These are phyloP conservation scores for Candida buenavistaensis DNA, from an alignment of 1,139 yeast genomes.

Conservation along the genomic window DNA sequence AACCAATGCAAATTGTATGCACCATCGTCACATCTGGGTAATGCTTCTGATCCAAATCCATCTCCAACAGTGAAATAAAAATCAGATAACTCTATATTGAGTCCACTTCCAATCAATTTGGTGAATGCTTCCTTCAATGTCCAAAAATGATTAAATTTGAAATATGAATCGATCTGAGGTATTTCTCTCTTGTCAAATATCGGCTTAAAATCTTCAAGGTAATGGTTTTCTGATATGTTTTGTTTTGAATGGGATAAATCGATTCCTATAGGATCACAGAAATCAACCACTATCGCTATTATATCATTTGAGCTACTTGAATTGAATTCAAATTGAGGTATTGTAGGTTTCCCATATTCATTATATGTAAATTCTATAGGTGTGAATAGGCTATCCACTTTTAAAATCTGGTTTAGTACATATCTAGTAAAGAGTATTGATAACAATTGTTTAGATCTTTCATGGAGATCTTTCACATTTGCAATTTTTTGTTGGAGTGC, in stretches of 20 bases:
- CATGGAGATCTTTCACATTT: constrained; percentile 25
- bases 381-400: constrained; percentile 16
- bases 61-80: constrained; percentile 17
- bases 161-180: constrained; percentile 21
- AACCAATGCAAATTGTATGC: constrained; percentile 16
- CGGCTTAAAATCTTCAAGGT: constrained; percentile 45
- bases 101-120: constrained; percentile 61
- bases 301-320: constrained; percentile 59
- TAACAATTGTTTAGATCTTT: constrained; percentile 22
- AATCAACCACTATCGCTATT: constrained; percentile 43
- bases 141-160: constrained; percentile 59
- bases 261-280: constrained; percentile 48
- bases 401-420: constrained; percentile 24
- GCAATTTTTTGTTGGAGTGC: constrained; percentile 30
- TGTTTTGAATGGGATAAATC: constrained; percentile 63
- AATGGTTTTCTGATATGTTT: constrained; percentile 30
- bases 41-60: too few species aligned
- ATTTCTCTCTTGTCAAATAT: constrained; percentile 50
- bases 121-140: constrained; percentile 72
- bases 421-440: constrained; percentile 24
- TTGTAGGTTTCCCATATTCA: constrained; percentile 38
- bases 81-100: constrained; percentile 49
- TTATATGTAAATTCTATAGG: constrained; percentile 24
- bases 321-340: constrained; percentile 38
- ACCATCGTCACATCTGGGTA: too few species aligned